Percentiles rank a stretch among this genome's conserved stretches.
Evolutionary conservation across 2,329 filamentous ascomycete species (phyloP).

Genomic region (Scedosporium boydii): DNA sequence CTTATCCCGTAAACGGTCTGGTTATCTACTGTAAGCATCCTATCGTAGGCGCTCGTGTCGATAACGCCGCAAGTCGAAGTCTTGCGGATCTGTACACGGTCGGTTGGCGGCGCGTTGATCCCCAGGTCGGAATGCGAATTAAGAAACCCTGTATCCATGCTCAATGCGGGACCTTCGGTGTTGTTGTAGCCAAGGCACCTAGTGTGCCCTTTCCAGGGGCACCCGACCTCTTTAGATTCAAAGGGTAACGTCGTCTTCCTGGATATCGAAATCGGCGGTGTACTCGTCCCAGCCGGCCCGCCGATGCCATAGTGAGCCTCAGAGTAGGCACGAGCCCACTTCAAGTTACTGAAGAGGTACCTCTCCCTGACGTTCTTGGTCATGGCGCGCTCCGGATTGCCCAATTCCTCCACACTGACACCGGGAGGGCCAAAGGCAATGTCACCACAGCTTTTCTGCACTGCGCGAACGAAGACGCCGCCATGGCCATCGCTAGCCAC

Average conservation of each 20-base stretch:
- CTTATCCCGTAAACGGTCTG: not conserved
- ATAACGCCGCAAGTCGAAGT: not conserved
- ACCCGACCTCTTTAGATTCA: not conserved
- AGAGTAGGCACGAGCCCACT: not conserved
- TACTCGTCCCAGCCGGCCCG: not conserved
- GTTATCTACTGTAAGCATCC: not conserved
- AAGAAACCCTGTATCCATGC: not conserved
- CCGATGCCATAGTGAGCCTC: not conserved
- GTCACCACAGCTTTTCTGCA: not conserved
- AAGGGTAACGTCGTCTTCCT: not conserved
- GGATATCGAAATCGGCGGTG: not conserved
- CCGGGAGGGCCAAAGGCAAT: not conserved
- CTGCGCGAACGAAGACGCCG: not conserved
- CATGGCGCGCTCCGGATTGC: not conserved
- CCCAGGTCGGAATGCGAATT: not conserved
- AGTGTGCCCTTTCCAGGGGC: not conserved
- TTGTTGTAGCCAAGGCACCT: not conserved
- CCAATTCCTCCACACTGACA: not conserved
- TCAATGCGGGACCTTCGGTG: not conserved
- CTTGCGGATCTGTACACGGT: not conserved
- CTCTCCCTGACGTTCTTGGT: not conserved
- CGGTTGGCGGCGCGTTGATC: not conserved
- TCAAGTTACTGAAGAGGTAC: not conserved
- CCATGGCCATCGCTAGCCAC: not conserved
- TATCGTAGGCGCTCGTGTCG: not conserved